These are phyloP conservation scores for Picea sitchensis DNA, from an alignment of 75 land plant genomes.

Conservation along the genomic window DNA sequence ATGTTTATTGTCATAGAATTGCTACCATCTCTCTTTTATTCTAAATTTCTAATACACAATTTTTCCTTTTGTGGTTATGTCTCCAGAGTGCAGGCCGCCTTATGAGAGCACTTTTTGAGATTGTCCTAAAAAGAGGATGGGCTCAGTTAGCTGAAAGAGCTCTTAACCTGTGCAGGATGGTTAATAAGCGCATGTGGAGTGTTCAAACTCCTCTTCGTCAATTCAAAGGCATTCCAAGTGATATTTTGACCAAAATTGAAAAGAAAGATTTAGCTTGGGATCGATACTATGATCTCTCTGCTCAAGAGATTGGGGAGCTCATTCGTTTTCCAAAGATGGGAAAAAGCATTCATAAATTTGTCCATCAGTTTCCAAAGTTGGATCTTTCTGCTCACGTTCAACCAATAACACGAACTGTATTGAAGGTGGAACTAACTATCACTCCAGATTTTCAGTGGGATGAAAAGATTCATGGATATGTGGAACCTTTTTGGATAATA, in stretches of 20 bases:
- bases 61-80: not conserved
- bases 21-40: not conserved
- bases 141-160: slow-evolving; percentile 91
- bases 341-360: slow-evolving; percentile 64
- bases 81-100: slow-evolving; percentile 86
- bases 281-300: slow-evolving; percentile 87
- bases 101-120: slow-evolving; percentile 89
- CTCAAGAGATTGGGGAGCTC: slow-evolving; percentile 92
- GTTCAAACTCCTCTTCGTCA: slow-evolving; percentile 97
- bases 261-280: slow-evolving; percentile 97
- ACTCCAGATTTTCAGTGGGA: slow-evolving; percentile 99
- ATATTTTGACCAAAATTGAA: slow-evolving; percentile 79
- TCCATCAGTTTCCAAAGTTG: slow-evolving; percentile 93
- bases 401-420: slow-evolving; percentile 85
- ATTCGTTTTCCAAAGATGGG: slow-evolving; percentile 82
- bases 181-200: slow-evolving; percentile 89
- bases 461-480: slow-evolving; percentile 89
- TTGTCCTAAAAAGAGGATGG: slow-evolving; percentile 90
- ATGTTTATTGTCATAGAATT: not conserved
- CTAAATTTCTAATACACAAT: not conserved
- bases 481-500: slow-evolving; percentile 94
- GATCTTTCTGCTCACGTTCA: slow-evolving; percentile 82
- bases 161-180: slow-evolving; percentile 88
- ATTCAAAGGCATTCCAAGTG: slow-evolving; percentile 86
- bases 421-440: slow-evolving; percentile 84